Conservation (phyloP, 257 asterid species). For the Scutellaria minor region DNA sequence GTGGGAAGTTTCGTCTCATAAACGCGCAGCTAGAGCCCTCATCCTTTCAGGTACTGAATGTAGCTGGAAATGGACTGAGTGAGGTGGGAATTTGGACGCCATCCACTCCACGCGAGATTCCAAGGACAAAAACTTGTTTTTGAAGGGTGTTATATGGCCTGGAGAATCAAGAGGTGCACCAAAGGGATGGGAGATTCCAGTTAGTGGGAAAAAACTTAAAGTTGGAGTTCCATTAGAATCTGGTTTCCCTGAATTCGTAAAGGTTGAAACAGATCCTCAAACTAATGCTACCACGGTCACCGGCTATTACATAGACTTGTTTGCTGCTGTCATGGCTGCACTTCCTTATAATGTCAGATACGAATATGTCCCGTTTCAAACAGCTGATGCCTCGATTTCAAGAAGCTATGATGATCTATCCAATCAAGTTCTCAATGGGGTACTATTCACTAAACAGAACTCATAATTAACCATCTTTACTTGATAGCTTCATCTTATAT, state of each 20-base stretch:
- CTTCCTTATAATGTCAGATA: conserved; percentile 47
- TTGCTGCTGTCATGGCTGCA: conserved; percentile 43
- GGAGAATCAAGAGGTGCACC: conserved; percentile 48
- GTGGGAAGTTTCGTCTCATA: conserved; percentile 44
- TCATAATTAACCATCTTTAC: not conserved
- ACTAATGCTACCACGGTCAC: conserved; percentile 33
- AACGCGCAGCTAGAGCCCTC: conserved; percentile 40
- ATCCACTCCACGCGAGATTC: conserved; percentile 25
- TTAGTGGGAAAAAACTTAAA: conserved; percentile 43
- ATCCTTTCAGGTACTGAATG: conserved; percentile 44
- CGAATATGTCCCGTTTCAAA: conserved; percentile 39
- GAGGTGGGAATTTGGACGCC: conserved; percentile 47
- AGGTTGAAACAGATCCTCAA: conserved; percentile 40
- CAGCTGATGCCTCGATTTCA: not conserved
- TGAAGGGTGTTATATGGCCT: conserved; percentile 50
- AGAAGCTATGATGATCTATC: conserved; percentile 25
- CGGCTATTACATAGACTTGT: conserved; percentile 47
- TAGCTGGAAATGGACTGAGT: conserved; percentile 32
- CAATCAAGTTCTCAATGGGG: conserved; percentile 33
- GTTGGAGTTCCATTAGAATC: conserved; percentile 48
- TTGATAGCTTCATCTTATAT: not conserved
- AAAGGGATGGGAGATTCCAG: conserved; percentile 59
- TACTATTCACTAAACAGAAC: not conserved
- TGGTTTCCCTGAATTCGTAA: conserved; percentile 40
- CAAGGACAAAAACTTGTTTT: conserved; percentile 2